Percentiles rank a stretch among this genome's conserved stretches.
phyloP scores from a whole-genome alignment of 2,329 filamentous ascomycete species.

The Xylariales sp. region DNA sequence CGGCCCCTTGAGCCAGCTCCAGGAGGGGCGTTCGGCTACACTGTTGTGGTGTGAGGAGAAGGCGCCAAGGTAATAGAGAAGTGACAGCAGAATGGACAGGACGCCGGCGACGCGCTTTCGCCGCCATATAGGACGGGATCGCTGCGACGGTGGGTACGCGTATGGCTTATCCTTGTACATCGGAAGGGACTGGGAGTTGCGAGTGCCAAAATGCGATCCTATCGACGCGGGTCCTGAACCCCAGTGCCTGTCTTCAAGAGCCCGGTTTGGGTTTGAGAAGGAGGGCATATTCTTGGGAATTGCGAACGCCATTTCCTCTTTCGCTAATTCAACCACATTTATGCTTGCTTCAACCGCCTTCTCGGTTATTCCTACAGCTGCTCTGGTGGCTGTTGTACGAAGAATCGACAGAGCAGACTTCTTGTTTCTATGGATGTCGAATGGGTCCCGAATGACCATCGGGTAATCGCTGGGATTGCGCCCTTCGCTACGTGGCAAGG shows the following conservation, averaged over 20 bases:
- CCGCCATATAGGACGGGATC: slow-evolving; percentile 55
- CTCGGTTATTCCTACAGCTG: slow-evolving; percentile 39
- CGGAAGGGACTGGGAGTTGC: slow-evolving; percentile 57
- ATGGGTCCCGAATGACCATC: slow-evolving; percentile 41
- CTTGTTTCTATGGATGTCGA: slow-evolving; percentile 36
- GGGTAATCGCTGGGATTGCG: neutral
- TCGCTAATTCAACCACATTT: slow-evolving; percentile 40
- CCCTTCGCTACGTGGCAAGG: neutral
- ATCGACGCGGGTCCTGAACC: slow-evolving; percentile 26
- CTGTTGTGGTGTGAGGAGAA: slow-evolving; percentile 38
- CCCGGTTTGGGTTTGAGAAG: slow-evolving; percentile 60
- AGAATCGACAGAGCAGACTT: slow-evolving; percentile 34
- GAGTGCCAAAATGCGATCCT: slow-evolving; percentile 25
- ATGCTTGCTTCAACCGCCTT: slow-evolving; percentile 45
- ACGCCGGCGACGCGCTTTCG: slow-evolving; percentile 57
- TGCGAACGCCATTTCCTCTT: slow-evolving; percentile 57
- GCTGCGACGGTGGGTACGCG: slow-evolving; percentile 56
- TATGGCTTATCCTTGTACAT: slow-evolving; percentile 99
- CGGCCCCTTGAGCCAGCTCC: slow-evolving; percentile 52
- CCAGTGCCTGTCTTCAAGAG: slow-evolving; percentile 64
- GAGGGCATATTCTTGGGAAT: slow-evolving; percentile 66
- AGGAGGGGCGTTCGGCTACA: slow-evolving; percentile 31
- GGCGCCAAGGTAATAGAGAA: slow-evolving; percentile 67
- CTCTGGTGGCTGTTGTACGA: slow-evolving; percentile 41
- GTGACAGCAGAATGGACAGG: slow-evolving; percentile 46